Evolutionary conservation across 495 filamentous ascomycete genomes (phyloP).

Genomic region (Apodospora peruviana): DNA sequence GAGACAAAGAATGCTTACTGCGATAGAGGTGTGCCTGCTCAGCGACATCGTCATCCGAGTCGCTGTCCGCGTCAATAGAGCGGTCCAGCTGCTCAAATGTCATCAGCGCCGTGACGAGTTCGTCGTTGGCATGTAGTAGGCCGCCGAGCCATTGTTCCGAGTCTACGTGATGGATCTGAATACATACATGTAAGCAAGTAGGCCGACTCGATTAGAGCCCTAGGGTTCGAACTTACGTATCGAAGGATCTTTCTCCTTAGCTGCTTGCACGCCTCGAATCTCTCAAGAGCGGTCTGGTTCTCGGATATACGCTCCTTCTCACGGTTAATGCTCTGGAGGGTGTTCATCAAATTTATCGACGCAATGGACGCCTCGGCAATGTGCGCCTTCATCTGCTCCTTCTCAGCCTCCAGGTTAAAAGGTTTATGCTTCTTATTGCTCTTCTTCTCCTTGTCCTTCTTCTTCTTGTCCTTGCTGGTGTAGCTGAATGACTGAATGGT

Average conservation of each 20-base stretch:
- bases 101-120: conserved; percentile 86
- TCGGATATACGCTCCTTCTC: conserved; percentile 84
- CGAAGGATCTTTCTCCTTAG: conserved; percentile 78
- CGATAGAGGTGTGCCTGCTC: conserved; percentile 51
- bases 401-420: conserved; percentile 86
- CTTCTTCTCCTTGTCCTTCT: conserved; percentile 46
- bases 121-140: conserved; percentile 76
- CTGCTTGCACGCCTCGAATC: conserved; percentile 81
- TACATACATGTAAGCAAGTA: conserved; percentile 3
- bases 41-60: conserved; percentile 71
- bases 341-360: conserved; percentile 85
- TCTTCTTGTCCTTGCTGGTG: conserved; percentile 38
- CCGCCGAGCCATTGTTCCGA: conserved; percentile 75
- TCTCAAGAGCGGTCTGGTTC: conserved; percentile 65
- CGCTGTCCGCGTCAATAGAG: conserved; percentile 93
- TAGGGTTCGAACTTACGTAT: conserved; percentile 61
- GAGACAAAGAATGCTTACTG: conserved; percentile 26
- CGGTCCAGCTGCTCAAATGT: conserved; percentile 92
- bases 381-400: conserved; percentile 71
- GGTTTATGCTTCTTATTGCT: conserved; percentile 48
- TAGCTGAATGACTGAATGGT: conserved; percentile 30
- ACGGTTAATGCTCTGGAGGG: conserved; percentile 83
- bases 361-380: conserved; percentile 84
- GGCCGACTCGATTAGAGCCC: too few relatives aligned
- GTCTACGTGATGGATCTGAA: conserved; percentile 74